Evolutionary conservation across 345 rosid species (phyloP).

Genomic region (Abelmoschus esculentus): DNA sequence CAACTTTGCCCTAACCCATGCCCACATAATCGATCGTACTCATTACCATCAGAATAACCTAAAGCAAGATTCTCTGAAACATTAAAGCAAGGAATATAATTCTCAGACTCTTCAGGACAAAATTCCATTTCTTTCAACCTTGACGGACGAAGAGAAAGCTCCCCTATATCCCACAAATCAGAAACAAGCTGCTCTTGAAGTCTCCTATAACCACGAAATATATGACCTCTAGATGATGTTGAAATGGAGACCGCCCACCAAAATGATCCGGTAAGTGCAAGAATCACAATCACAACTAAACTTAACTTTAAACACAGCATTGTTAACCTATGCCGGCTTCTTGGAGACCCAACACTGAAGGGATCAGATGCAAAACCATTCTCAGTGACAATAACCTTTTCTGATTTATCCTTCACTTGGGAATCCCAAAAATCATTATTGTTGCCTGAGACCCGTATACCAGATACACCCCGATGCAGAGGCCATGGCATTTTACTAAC

Average conservation of each 20-base stretch:
- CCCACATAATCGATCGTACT: slow-evolving; percentile 58
- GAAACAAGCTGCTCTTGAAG: slow-evolving; percentile 85
- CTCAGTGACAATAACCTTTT: slow-evolving; percentile 50
- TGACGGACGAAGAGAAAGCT: slow-evolving; percentile 71
- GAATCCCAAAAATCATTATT: slow-evolving; percentile 58
- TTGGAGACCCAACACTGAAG: slow-evolving; percentile 36
- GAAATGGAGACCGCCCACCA: slow-evolving; percentile 93
- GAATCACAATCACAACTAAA: slow-evolving; percentile 55
- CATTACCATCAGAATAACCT: slow-evolving; percentile 48
- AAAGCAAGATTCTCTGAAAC: slow-evolving; percentile 48
- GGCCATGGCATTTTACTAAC: slow-evolving; percentile 65
- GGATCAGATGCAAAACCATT: slow-evolving; percentile 58
- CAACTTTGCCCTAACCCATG: slow-evolving; percentile 49
- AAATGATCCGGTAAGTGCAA: slow-evolving; percentile 73
- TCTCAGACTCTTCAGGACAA: slow-evolving; percentile 63
- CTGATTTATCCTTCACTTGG: slow-evolving; percentile 70
- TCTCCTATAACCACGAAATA: slow-evolving; percentile 67
- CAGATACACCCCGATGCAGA: slow-evolving; percentile 62
- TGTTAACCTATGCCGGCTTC: slow-evolving; percentile 54
- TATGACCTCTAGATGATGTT: slow-evolving; percentile 58
- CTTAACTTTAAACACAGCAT: slow-evolving; percentile 57
- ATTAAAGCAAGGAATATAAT: slow-evolving; percentile 81
- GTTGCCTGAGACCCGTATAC: slow-evolving; percentile 52
- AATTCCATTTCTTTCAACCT: slow-evolving; percentile 69
- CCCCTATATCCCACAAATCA: slow-evolving; percentile 86